Percentiles rank a stretch among this genome's conserved stretches.
phyloP scores from a whole-genome alignment of 1,139 yeast species.

The Geotrichum europaeum region DNA sequence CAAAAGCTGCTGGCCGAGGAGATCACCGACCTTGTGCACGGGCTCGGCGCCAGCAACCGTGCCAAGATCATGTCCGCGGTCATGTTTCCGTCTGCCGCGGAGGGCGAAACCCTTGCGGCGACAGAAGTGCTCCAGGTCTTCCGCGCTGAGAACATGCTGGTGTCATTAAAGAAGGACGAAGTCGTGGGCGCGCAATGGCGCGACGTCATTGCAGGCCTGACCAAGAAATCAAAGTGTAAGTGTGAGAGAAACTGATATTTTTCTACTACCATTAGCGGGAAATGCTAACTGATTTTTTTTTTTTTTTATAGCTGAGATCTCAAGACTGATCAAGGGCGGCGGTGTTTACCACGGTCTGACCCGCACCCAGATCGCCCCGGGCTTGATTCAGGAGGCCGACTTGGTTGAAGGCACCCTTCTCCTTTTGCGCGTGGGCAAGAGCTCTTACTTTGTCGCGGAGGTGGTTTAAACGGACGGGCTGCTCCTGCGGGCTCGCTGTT shows the following conservation, averaged over 20 bases:
- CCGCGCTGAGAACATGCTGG: constrained; percentile 54
- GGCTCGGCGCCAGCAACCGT: constrained; percentile 63
- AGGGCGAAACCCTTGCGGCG: constrained; percentile 32
- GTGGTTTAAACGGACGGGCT: constrained; percentile 7
- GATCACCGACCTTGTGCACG: constrained; percentile 82
- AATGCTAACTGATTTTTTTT: not conserved
- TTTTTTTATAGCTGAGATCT: constrained; percentile 43
- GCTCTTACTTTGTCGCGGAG: constrained; percentile 23
- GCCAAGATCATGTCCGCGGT: constrained; percentile 60
- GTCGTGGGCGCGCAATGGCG: constrained; percentile 36
- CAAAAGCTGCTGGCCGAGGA: constrained; percentile 77
- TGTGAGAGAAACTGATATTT: constrained; percentile 26
- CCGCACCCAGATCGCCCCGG: constrained; percentile 49
- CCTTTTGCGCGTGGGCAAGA: constrained; percentile 68
- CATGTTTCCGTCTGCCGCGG: constrained; percentile 45
- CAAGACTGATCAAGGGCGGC: constrained; percentile 60
- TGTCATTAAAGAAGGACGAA: constrained; percentile 36
- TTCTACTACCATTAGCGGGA: constrained; percentile 21
- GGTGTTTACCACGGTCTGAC: constrained; percentile 68
- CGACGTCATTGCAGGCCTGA: constrained; percentile 34
- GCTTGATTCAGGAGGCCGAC: constrained; percentile 43
- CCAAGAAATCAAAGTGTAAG: constrained; percentile 41
- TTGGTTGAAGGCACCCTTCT: constrained; percentile 49
- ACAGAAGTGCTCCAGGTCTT: constrained; percentile 52
- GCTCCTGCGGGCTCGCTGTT: not conserved